Conservation (phyloP, 1,139 yeast genomes). For the Geotrichum fermentans region DNA sequence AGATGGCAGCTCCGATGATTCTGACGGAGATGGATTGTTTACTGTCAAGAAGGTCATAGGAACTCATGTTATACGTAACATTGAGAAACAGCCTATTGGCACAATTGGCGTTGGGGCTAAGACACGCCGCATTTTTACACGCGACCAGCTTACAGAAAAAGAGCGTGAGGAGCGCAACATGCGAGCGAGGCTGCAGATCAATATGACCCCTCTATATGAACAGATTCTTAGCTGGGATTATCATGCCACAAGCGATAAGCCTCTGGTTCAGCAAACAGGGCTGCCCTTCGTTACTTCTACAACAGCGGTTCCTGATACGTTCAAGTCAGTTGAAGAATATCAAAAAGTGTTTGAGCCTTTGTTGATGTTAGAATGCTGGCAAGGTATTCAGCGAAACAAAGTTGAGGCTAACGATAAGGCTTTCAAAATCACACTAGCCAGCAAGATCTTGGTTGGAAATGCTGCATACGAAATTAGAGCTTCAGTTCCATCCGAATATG, state of each 20-base stretch:
- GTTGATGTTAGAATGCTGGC: constrained; percentile 89
- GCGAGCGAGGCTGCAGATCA: constrained; percentile 75
- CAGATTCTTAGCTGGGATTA: constrained; percentile 76
- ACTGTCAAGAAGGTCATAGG: constrained; percentile 21
- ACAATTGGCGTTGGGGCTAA: constrained; percentile 9
- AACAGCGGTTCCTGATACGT: constrained; percentile 44
- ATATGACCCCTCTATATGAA: constrained; percentile 67
- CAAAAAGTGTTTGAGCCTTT: constrained; percentile 69
- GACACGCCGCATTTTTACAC: constrained; percentile 10
- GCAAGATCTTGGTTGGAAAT: constrained; percentile 20
- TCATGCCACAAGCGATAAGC: constrained; percentile 52
- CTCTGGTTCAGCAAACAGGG: constrained; percentile 48
- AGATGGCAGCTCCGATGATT: constrained; percentile 32
- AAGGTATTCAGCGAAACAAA: constrained; percentile 71
- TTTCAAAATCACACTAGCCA: constrained; percentile 41
- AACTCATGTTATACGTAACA: constrained; percentile 22
- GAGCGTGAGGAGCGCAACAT: constrained; percentile 70
- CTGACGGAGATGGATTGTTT: constrained; percentile 30
- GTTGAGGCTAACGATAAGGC: constrained; percentile 61
- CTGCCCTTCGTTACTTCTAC: constrained; percentile 56
- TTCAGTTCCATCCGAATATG: constrained; percentile 53
- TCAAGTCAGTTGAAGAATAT: constrained; percentile 59
- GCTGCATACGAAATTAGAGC: constrained; percentile 68
- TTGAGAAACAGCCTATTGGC: constrained; percentile 19
- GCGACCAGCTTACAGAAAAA: constrained; percentile 30